Conservation (phyloP, 805 yeast species). For the Candida wancherniae region DNA sequence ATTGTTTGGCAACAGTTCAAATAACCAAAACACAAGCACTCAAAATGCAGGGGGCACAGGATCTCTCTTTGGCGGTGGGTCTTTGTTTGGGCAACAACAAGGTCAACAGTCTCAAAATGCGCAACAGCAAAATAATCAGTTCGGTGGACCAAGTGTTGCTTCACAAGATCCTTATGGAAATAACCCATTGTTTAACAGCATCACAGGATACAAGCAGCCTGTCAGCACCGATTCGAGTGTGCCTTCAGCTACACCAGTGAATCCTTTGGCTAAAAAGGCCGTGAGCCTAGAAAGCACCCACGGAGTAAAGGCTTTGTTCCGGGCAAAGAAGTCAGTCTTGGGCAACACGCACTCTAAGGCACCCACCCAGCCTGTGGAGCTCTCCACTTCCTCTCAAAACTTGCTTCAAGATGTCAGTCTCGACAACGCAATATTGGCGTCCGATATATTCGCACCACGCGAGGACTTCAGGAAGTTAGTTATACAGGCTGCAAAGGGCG, state of each 20-base stretch:
- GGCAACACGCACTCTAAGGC: slow-evolving; percentile 4
- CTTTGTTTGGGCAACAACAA: slow-evolving; percentile 23
- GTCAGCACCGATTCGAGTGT: slow-evolving; percentile 22
- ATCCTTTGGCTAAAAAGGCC: slow-evolving; percentile 43
- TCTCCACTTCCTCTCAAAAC: background rate
- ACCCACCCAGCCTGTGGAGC: slow-evolving; percentile 12
- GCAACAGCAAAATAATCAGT: slow-evolving; percentile 2
- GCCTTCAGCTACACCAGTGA: slow-evolving; percentile 20
- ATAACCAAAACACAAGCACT: slow-evolving; percentile 8
- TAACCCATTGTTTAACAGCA: slow-evolving; percentile 59
- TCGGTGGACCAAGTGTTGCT: slow-evolving; percentile 20
- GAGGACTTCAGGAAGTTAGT: slow-evolving; percentile 49
- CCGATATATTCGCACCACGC: slow-evolving; percentile 68
- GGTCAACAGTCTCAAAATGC: slow-evolving; percentile 18
- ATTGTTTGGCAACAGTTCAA: slow-evolving; percentile 19
- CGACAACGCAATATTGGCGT: slow-evolving; percentile 63
- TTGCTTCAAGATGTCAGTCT: slow-evolving; percentile 29
- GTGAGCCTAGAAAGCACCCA: slow-evolving; percentile 55
- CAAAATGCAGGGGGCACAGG: slow-evolving; percentile 10
- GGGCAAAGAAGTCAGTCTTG: slow-evolving; percentile 10
- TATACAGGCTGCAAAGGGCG: slow-evolving; percentile 39
- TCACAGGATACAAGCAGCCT: slow-evolving; percentile 26
- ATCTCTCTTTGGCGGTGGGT: slow-evolving; percentile 22
- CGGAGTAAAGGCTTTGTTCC: slow-evolving; percentile 53
- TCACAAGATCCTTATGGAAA: slow-evolving; percentile 70